These are phyloP conservation scores for Arthrobotrys conoides DNA, from an alignment of 2,329 filamentous ascomycete genomes.

Conservation along the genomic window DNA sequence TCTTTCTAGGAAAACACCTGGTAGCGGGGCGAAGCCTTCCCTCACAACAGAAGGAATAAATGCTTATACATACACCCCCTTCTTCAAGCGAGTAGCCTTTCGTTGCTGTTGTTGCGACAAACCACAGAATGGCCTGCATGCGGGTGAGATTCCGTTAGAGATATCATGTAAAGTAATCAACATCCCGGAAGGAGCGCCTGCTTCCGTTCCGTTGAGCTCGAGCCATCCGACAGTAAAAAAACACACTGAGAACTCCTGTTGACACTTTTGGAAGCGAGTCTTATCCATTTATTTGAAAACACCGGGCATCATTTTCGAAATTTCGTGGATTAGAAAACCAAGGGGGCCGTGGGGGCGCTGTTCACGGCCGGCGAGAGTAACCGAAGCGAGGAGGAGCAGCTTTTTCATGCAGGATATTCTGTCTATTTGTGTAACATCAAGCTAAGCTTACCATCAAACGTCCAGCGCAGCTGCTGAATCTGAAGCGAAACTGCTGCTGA, in stretches of 20 bases:
- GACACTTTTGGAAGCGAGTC: constrained; percentile 7
- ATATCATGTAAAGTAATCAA: constrained; percentile 42
- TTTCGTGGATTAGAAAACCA: constrained; percentile 1
- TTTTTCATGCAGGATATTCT: neutral
- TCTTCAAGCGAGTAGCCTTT: constrained; percentile 22
- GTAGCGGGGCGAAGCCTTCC: constrained; percentile 28
- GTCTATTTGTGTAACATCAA: constrained; percentile 7
- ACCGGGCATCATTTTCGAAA: neutral
- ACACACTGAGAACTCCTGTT: neutral
- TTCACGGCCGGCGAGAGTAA: neutral
- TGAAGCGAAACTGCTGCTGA: constrained; percentile 8
- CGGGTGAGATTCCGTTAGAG: constrained; percentile 40
- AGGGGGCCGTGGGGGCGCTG: neutral
- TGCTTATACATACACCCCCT: neutral
- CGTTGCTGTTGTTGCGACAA: constrained; percentile 16
- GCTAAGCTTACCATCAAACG: constrained; percentile 1
- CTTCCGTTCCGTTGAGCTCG: constrained; percentile 39
- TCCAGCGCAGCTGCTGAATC: neutral
- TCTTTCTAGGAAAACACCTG: neutral
- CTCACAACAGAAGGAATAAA: constrained; percentile 16
- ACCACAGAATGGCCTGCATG: constrained; percentile 7
- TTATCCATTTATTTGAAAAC: constrained; percentile 21
- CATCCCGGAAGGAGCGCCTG: constrained; percentile 30
- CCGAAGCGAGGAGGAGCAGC: constrained; percentile 7
- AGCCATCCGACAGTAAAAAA: constrained; percentile 27